These are phyloP conservation scores for Citrus cavaleriei DNA, from an alignment of 345 rosid genomes.

Conservation along the genomic window DNA sequence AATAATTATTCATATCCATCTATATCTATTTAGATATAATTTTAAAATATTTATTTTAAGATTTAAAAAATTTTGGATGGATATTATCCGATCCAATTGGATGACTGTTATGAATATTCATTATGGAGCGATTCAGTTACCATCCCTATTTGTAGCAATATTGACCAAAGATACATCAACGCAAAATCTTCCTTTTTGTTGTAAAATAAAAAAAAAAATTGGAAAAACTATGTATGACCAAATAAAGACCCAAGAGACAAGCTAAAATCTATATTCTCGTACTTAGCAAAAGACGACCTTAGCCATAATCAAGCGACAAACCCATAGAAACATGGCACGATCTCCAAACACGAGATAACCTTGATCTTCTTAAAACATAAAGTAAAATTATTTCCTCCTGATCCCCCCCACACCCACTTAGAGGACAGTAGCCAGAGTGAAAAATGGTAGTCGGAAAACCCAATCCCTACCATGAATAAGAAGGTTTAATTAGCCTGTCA, in stretches of 20 bases:
- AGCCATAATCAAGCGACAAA: slow-evolving; percentile 93
- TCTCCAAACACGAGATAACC: slow-evolving; percentile 83
- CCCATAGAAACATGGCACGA: slow-evolving; percentile 83
- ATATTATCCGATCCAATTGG: no score
- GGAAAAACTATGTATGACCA: slow-evolving; percentile 10
- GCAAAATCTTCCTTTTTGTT: no score
- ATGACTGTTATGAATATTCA: no score
- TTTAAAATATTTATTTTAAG: no score
- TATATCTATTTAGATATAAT: no score
- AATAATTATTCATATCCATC: no score
- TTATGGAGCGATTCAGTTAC: no score
- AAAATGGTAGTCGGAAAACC: slow-evolving; percentile 47
- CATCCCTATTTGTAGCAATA: no score
- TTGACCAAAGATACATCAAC: no score
- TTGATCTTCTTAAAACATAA: slow-evolving; percentile 51
- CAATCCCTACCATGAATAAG: slow-evolving; percentile 27
- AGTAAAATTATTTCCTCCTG: no score
- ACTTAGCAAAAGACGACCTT: slow-evolving; percentile 31
- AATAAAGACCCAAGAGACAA: slow-evolving; percentile 20
- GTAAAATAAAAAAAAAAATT: background rate
- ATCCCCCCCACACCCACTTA: slow-evolving; percentile 87
- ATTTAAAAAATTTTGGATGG: no score
- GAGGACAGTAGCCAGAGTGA: slow-evolving; percentile 99
- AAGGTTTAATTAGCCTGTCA: slow-evolving; percentile 34
- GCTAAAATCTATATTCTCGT: slow-evolving; percentile 25